Base-by-base conservation (phyloP, 2,329 filamentous ascomycete species). In the Endothia cerciana region DNA sequence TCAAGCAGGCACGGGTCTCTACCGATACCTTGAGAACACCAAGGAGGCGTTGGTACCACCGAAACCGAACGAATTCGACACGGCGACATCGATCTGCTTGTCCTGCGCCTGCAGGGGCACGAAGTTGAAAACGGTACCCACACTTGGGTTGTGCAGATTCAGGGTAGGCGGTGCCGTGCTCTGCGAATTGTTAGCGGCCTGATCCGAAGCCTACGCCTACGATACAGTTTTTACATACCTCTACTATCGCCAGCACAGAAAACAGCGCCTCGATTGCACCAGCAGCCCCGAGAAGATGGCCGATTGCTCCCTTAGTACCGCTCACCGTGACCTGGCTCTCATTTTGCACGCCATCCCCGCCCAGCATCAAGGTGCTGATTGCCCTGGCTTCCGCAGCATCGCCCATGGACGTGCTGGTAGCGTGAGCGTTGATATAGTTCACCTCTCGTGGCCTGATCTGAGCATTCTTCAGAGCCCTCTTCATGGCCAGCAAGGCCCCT, bases 41-140 rank as follows among this genome's bases (percentile, higher is more conserved):
- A 99, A 80, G 63, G 89, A 93, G 51, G 94, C 94, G 79, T 99
- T 99, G 1, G 94, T 98, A 19, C 95, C 95, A 13, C 95, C 95
- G 80, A 99, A 99, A 0, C 95, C 95, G 79, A 99, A 99, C 75
- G 94, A 98, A 74, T 99, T 99, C 3, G 92, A 95, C 65, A 99
- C 73, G 5, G 91, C 92, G 28, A 94, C 89, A 65, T 87, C 80
- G 13, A 98, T 87, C 2, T 82, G 75, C 70, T 87, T 89, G 62
- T 90, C 77, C 77, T 97, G 94, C 0, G 93, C 84, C 56, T 81
- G 74, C 4, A 88, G 82, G 0, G 93, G 87, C 3, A 97, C 89
- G 76, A 97, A 94, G 74, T 98, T 97, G 80, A 94, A 97, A 69
- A 88, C 81, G 63, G 92, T 90, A 4, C 88, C 84, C 1, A 87